Evolutionary conservation across 345 rosid species (phyloP).

Genomic region (Ceriops decandra): DNA sequence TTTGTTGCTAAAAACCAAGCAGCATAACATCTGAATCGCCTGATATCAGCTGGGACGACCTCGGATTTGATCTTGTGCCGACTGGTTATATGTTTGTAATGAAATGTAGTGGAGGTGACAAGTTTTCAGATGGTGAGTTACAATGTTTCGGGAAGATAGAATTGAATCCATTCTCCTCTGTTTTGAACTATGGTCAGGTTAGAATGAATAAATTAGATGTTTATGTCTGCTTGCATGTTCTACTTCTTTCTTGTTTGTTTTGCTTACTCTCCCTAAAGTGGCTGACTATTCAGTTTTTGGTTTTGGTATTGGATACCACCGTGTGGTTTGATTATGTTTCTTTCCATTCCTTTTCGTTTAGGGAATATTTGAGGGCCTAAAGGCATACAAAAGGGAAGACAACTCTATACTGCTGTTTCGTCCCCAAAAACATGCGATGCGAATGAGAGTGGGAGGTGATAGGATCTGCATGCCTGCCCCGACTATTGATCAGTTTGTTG

Average conservation of each 20-base stretch:
- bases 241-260: no score
- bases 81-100: constrained; percentile 34
- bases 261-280: not conserved
- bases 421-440: constrained; percentile 24
- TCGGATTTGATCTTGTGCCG: constrained; percentile 26
- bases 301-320: not conserved
- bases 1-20: not conserved
- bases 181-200: constrained; percentile 38
- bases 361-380: constrained; percentile 34
- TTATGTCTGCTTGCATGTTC: no score
- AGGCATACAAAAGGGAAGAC: constrained; percentile 33
- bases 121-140: constrained; percentile 27
- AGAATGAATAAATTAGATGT: not conserved
- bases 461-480: constrained; percentile 35
- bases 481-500: constrained; percentile 29
- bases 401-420: constrained; percentile 30
- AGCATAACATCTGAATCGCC: constrained; percentile 22
- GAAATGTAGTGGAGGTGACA: constrained; percentile 25
- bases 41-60: constrained; percentile 22
- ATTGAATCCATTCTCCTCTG: constrained; percentile 29
- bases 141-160: constrained; percentile 25
- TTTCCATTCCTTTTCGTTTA: not conserved
- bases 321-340: not conserved
- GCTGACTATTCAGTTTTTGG: not conserved
- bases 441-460: constrained; percentile 33